Percentiles rank a stretch among this genome's conserved stretches.
Conservation (phyloP, 2,329 filamentous ascomycete genomes). For the Botrytis sinoallii region DNA sequence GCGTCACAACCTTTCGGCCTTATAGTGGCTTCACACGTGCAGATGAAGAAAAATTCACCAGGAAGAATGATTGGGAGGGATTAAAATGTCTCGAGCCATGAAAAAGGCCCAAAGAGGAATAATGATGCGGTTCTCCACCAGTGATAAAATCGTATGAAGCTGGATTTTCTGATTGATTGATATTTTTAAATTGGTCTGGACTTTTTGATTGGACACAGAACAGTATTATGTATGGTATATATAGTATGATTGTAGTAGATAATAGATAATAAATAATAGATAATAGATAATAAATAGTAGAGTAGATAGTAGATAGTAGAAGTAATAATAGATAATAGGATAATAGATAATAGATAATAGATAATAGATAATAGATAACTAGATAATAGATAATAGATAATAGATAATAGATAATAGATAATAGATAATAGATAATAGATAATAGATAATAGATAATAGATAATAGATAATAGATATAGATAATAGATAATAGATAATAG, state of each 20-base stretch:
- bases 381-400: no score
- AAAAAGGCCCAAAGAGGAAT: neutral
- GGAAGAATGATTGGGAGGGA: neutral
- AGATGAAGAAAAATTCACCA: neutral
- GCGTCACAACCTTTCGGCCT: neutral
- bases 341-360: no score
- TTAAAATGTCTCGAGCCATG: neutral
- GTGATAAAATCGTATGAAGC: neutral
- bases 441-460: no score
- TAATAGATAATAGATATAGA: no score
- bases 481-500: no score
- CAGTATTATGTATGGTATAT: neutral
- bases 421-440: no score
- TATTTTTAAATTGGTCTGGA: neutral
- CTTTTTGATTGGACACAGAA: neutral
- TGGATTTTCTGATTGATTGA: conserved; percentile 15
- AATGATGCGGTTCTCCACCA: neutral
- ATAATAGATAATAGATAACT: no score
- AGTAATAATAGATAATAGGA: neutral
- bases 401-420: no score
- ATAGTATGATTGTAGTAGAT: neutral
- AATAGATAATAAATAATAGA: no score
- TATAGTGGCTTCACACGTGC: conserved; percentile 7
- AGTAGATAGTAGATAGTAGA: neutral
- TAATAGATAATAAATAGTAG: no score